Evolutionary conservation across 2,329 filamentous ascomycete species (phyloP).

Genomic region (Colletotrichum viniferum): DNA sequence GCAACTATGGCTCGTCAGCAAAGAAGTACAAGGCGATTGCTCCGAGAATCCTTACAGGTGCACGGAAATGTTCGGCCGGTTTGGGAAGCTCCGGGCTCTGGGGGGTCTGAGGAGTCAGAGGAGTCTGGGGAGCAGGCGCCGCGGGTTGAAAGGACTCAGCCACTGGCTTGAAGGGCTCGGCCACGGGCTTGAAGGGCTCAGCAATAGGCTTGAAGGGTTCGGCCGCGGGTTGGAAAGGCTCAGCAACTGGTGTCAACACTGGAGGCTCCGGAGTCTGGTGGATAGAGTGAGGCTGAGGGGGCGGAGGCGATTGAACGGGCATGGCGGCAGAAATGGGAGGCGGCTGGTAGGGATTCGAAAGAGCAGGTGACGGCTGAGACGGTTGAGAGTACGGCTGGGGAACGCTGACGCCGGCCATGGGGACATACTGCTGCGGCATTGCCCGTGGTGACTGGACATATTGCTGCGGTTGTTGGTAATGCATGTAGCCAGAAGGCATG

Average conservation of each 20-base stretch:
- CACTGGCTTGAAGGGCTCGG: neutral
- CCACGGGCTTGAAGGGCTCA: neutral
- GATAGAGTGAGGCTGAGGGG: constrained; percentile 26
- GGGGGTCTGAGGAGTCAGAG: neutral
- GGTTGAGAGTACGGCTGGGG: constrained; percentile 53
- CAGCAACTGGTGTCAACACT: neutral
- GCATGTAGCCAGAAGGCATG: constrained; percentile 53
- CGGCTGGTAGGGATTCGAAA: constrained; percentile 63
- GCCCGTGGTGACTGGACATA: constrained; percentile 55
- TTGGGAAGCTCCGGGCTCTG: constrained; percentile 20
- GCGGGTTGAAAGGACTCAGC: constrained; percentile 8
- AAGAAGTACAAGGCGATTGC: neutral
- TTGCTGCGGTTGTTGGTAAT: constrained; percentile 43
- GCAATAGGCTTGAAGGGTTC: constrained; percentile 1
- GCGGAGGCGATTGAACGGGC: constrained; percentile 56
- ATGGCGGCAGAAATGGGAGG: constrained; percentile 48
- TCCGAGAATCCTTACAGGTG: constrained; percentile 52
- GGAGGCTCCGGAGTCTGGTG: constrained; percentile 20
- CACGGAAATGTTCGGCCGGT: constrained; percentile 41
- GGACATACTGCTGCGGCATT: constrained; percentile 57
- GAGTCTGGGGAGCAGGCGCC: neutral
- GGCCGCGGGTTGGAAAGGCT: neutral
- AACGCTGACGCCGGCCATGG: constrained; percentile 52
- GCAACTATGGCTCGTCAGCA: constrained; percentile 46
- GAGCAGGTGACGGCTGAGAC: constrained; percentile 55